These are phyloP conservation scores for Mycena maculata DNA, from an alignment of 768 basidiomycete genomes.

Conservation along the genomic window DNA sequence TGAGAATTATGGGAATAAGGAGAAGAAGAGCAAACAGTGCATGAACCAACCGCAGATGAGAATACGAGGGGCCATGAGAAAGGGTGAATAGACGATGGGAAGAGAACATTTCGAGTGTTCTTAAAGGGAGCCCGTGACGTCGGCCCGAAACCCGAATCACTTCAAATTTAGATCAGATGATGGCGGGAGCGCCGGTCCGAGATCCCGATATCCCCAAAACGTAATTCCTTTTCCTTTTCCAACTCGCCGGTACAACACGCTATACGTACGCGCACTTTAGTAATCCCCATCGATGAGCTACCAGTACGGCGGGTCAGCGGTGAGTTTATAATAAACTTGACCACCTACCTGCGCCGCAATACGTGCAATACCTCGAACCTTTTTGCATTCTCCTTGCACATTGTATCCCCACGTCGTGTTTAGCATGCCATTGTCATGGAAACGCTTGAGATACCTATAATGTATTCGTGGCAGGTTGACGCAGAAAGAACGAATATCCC, in stretches of 20 bases:
- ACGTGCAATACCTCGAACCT: constrained; percentile 63
- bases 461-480: neutral
- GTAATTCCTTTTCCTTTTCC: constrained; percentile 18
- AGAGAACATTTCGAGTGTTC: neutral
- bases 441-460: constrained; percentile 73
- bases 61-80: constrained; percentile 42
- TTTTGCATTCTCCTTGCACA: constrained; percentile 71
- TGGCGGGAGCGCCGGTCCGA: constrained; percentile 16
- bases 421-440: constrained; percentile 62
- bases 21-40: neutral
- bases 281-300: constrained; percentile 11
- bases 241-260: neutral
- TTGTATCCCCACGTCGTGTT: constrained; percentile 64
- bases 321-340: neutral
- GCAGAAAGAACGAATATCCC: constrained; percentile 12
- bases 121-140: constrained; percentile 11
- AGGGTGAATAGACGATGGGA: neutral
- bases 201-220: constrained; percentile 1
- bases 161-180: constrained; percentile 10
- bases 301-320: neutral
- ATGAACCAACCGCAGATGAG: constrained; percentile 43
- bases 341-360: constrained; percentile 52
- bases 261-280: neutral
- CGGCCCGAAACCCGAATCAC: constrained; percentile 18
- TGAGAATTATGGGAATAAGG: constrained; percentile 39